These are phyloP conservation scores for Mycena capillaripes DNA, from an alignment of 768 basidiomycete genomes.

Conservation along the genomic window DNA sequence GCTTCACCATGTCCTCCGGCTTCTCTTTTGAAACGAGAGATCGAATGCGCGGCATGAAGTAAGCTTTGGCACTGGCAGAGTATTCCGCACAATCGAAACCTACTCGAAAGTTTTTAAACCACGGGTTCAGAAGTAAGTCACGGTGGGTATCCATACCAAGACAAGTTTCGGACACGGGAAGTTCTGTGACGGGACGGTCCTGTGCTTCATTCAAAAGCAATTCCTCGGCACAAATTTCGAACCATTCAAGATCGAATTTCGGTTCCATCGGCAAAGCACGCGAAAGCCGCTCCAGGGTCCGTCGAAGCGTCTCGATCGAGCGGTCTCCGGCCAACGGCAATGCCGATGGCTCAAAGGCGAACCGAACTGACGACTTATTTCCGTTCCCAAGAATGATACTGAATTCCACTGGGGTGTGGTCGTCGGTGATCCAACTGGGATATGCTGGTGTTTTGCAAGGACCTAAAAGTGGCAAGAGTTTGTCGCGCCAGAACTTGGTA, in stretches of 20 bases:
- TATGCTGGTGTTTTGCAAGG: background rate
- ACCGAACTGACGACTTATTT: slow-evolving; percentile 5
- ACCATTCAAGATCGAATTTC: slow-evolving; percentile 20
- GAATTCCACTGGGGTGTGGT: slow-evolving; percentile 29
- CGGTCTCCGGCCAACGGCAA: slow-evolving; percentile 8
- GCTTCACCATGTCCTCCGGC: slow-evolving; percentile 18
- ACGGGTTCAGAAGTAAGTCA: background rate
- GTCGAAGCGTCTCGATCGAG: background rate
- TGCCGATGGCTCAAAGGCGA: slow-evolving; percentile 20
- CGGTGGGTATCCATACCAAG: background rate
- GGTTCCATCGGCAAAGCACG: background rate
- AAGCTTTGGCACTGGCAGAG: slow-evolving; percentile 7
- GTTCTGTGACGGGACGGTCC: background rate
- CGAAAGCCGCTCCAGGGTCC: background rate
- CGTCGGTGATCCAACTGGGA: slow-evolving; percentile 27
- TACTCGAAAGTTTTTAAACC: background rate
- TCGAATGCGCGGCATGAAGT: slow-evolving; percentile 27
- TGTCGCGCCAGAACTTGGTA: background rate
- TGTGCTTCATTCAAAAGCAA: slow-evolving; percentile 8
- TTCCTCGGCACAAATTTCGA: slow-evolving; percentile 28
- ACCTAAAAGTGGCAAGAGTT: slow-evolving; percentile 15
- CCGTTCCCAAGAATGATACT: slow-evolving; percentile 12
- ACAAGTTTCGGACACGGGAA: slow-evolving; percentile 17
- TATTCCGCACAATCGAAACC: slow-evolving; percentile 9
- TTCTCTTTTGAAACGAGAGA: background rate